Conservation (phyloP, 495 filamentous ascomycete species). For the Tirmania nivea region DNA sequence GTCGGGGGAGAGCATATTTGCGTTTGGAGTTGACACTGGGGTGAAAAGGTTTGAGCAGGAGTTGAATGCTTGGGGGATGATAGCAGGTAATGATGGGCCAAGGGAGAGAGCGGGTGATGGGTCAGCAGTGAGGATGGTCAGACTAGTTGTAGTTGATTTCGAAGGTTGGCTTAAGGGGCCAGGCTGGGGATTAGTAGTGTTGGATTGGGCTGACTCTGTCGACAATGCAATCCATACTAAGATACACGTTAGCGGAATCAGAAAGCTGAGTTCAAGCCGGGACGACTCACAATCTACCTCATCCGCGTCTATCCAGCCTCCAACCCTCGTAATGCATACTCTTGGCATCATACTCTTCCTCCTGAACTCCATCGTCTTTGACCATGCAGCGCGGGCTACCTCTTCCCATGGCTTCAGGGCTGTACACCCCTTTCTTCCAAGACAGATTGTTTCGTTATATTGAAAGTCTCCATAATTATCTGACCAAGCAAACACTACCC, state of each 20-base stretch:
- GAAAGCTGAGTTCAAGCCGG: constrained; percentile 29
- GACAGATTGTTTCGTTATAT: constrained; percentile 55
- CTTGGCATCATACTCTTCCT: constrained; percentile 60
- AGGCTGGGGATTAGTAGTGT: no score
- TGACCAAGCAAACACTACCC: constrained; percentile 83
- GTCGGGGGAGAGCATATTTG: constrained; percentile 32
- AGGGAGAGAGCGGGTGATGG: constrained; percentile 23
- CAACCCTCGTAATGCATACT: constrained; percentile 33
- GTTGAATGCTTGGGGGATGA: constrained; percentile 24
- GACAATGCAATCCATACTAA: no score
- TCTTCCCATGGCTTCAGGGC: constrained; percentile 36
- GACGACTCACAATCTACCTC: constrained; percentile 44
- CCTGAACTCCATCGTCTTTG: constrained; percentile 47
- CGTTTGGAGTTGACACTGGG: constrained; percentile 28
- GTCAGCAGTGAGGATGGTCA: constrained; percentile 38
- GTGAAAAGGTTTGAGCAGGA: constrained; percentile 27
- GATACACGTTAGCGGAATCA: constrained; percentile 26
- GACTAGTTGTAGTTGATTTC: constrained; percentile 43
- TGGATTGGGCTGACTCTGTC: no score
- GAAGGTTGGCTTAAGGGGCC: constrained; percentile 26
- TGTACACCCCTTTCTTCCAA: constrained; percentile 39
- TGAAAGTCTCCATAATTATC: constrained; percentile 62
- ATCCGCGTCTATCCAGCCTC: constrained; percentile 57
- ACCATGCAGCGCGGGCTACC: constrained; percentile 64
- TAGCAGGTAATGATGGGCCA: constrained; percentile 17